phyloP scores from a whole-genome alignment of 73 alveolate genomes.

The Paramecium primaurelia region DNA sequence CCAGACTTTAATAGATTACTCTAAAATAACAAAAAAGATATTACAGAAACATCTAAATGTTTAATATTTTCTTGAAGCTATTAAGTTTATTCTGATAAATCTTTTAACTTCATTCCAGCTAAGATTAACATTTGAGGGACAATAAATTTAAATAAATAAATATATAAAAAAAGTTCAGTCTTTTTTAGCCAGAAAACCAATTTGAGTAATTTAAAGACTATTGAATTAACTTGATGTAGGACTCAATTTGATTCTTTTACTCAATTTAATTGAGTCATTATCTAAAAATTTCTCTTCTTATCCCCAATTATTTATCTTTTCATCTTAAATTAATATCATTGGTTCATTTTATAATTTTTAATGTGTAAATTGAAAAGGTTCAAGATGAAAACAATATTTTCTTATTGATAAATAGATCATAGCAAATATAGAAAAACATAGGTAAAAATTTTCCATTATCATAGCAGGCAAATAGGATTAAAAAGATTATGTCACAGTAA shows the following conservation, averaged over 20 bases:
- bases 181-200: background rate
- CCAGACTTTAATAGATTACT: background rate
- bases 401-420: background rate
- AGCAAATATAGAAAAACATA: background rate
- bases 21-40: background rate
- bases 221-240: background rate
- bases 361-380: background rate
- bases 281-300: background rate
- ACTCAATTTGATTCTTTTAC: background rate
- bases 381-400: background rate
- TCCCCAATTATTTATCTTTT: background rate
- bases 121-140: background rate
- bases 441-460: conserved; percentile 10
- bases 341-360: background rate
- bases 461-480: background rate
- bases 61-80: background rate
- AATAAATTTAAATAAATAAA: background rate
- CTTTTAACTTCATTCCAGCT: background rate
- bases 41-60: conserved; percentile 14
- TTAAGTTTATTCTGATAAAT: background rate
- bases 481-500: background rate
- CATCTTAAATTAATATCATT: background rate
- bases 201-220: background rate
- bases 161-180: background rate
- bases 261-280: background rate